These are phyloP conservation scores for Amanita rubescens DNA, from an alignment of 768 basidiomycete genomes.

Conservation along the genomic window DNA sequence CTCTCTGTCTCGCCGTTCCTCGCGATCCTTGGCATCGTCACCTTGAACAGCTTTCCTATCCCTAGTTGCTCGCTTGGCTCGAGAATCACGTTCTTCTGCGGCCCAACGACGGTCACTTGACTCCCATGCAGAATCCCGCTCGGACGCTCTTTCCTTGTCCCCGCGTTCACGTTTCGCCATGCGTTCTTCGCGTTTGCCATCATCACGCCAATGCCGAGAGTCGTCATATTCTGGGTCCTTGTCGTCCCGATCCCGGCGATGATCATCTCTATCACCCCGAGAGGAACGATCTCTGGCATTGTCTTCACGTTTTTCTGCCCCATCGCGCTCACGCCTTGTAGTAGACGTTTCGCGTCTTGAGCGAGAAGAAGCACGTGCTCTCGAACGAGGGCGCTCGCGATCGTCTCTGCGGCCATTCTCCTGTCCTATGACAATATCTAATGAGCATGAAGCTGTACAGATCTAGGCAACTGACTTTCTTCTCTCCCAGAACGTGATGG, in stretches of 20 bases:
- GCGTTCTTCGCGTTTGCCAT: slow-evolving; percentile 75
- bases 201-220: slow-evolving; percentile 72
- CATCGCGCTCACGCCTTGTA: slow-evolving; percentile 38
- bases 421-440: slow-evolving; percentile 22
- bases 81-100: slow-evolving; percentile 55
- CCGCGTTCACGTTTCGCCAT: slow-evolving; percentile 50
- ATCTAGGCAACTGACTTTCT: slow-evolving; percentile 41
- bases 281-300: slow-evolving; percentile 21
- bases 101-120: slow-evolving; percentile 50
- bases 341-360: slow-evolving; percentile 51
- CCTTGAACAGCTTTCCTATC: slow-evolving; percentile 41
- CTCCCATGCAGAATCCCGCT: slow-evolving; percentile 40
- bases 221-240: slow-evolving; percentile 56
- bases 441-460: neutral
- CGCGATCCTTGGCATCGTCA: slow-evolving; percentile 41
- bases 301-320: slow-evolving; percentile 22
- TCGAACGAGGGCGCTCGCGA: slow-evolving; percentile 58
- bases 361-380: slow-evolving; percentile 55
- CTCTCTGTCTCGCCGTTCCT: slow-evolving; percentile 39
- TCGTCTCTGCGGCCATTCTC: slow-evolving; percentile 52
- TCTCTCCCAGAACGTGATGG: slow-evolving; percentile 45
- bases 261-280: slow-evolving; percentile 27
- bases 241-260: slow-evolving; percentile 36
- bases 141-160: slow-evolving; percentile 32
- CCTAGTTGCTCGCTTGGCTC: slow-evolving; percentile 45